Base-by-base conservation (phyloP, 352 stramenopile genomes). In the Globisporangium heterothallicum region DNA sequence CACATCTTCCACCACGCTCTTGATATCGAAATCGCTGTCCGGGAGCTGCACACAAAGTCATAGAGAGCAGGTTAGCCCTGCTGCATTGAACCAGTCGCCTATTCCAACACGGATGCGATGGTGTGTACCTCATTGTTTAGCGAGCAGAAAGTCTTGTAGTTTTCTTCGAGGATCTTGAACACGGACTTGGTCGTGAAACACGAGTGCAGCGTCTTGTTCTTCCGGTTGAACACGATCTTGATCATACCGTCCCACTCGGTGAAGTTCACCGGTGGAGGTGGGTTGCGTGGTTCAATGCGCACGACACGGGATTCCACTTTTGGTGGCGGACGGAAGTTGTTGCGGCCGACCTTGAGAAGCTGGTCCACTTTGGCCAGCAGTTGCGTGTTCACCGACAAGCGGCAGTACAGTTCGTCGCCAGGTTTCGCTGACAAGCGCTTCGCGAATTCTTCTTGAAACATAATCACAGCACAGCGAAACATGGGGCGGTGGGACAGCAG, bases 211-310 rank as follows among this genome's bases (percentile, higher is more conserved):
- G 95, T 99, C 82, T 99, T 99, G 76, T 99, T 98, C 75, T 99
- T 99, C 32, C 97, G 84, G 75, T 99, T 99, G 73, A 99, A 99
- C 42, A 98, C 74, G 59, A 99, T 89, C 60, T 97, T 95, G 61
- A 99, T 92, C 89, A 99, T 97, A 32, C 97, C 97, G 69, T 99
- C 97, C 97, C 97, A 99, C 76, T 99, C 97, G 64, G 82, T 96
- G 70, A 99, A 99, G 77, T 99, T 99, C 32, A 99, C 96, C 0
- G 94, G 90, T n/a, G 97, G 97, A 16, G 96, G 96, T 49, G 97
- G 97, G 72, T 99, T 99, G 46, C 93, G 86, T 14, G 97, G 86
- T 74, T 99, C 96, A 56, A 99, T 98, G 55, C 97, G 87, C 47
- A 98, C 92, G 40, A 98, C 94, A 19, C 92, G 86, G 27, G 93